Conservation (phyloP, 1,139 yeast genomes). For the Kurtzmaniella quercitrusa region DNA sequence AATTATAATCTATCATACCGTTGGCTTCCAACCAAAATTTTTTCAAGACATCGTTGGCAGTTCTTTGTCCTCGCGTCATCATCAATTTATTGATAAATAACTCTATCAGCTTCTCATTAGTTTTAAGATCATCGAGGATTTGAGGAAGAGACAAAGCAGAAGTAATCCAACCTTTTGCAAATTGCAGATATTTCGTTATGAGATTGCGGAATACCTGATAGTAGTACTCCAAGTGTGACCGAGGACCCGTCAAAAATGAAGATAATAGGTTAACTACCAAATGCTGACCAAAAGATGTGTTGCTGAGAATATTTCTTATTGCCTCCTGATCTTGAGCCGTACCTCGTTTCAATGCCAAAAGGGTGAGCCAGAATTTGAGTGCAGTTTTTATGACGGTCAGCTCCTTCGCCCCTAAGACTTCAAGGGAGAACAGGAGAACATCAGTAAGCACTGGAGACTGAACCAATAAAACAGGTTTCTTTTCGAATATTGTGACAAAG, state of each 20-base stretch:
- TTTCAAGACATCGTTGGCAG: constrained; percentile 52
- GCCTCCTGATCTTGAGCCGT: constrained; percentile 41
- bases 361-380: constrained; percentile 61
- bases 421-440: constrained; percentile 37
- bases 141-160: constrained; percentile 26
- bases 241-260: constrained; percentile 43
- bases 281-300: constrained; percentile 33
- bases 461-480: constrained; percentile 47
- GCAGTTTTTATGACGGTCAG: constrained; percentile 61
- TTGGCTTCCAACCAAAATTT: constrained; percentile 62
- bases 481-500: constrained; percentile 44
- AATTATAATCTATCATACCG: constrained; percentile 44
- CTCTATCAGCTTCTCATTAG: constrained; percentile 21
- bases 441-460: constrained; percentile 25
- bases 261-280: constrained; percentile 24
- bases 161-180: constrained; percentile 45
- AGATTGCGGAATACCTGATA: constrained; percentile 53
- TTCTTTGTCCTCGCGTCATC: constrained; percentile 62
- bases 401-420: constrained; percentile 53
- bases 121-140: constrained; percentile 15
- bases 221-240: constrained; percentile 60
- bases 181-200: constrained; percentile 49
- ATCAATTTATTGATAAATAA: constrained; percentile 52
- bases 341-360: constrained; percentile 54
- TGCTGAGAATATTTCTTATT: constrained; percentile 29